Conservation (phyloP, 805 yeast species). For the Lipomyces oligophaga region DNA sequence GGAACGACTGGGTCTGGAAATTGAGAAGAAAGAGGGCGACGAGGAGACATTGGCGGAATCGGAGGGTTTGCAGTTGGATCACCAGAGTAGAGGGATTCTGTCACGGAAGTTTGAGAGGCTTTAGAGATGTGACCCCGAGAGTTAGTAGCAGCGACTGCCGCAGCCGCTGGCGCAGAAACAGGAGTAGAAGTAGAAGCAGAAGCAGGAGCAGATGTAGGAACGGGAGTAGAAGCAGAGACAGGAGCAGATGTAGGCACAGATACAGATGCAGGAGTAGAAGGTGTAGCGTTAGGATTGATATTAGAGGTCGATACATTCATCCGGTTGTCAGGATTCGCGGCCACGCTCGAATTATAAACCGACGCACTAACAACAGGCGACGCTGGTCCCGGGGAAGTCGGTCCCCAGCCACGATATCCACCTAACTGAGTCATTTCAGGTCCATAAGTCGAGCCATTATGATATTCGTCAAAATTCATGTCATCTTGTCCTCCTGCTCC, state of each 20-base stretch:
- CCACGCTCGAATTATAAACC: neutral
- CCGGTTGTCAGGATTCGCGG: too few species aligned
- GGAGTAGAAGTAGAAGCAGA: neutral
- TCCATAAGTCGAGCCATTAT: neutral
- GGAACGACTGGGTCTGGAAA: neutral
- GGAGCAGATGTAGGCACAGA: neutral
- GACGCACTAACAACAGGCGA: too few species aligned
- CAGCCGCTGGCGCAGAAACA: neutral
- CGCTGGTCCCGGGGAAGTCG: conserved; percentile 9
- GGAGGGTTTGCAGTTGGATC: conserved; percentile 5
- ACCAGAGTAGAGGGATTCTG: neutral
- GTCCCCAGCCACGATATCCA: conserved; percentile 28
- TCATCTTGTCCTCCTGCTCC: conserved; percentile 2
- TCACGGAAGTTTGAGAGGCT: neutral
- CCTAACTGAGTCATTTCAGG: conserved; percentile 14
- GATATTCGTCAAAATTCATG: neutral
- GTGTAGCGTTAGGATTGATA: too few species aligned
- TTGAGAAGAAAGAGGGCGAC: conserved; percentile 12
- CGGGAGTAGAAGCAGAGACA: neutral
- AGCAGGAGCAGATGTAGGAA: neutral
- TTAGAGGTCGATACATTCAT: too few species aligned
- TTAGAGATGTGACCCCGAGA: neutral
- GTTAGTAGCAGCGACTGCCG: neutral
- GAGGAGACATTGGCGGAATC: conserved; percentile 18
- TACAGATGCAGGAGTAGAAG: too few species aligned